Percentiles rank a stretch among this genome's conserved stretches.
These are phyloP conservation scores for Pythium vanterpoolii DNA, from an alignment of 352 stramenopile genomes.

Conservation along the genomic window DNA sequence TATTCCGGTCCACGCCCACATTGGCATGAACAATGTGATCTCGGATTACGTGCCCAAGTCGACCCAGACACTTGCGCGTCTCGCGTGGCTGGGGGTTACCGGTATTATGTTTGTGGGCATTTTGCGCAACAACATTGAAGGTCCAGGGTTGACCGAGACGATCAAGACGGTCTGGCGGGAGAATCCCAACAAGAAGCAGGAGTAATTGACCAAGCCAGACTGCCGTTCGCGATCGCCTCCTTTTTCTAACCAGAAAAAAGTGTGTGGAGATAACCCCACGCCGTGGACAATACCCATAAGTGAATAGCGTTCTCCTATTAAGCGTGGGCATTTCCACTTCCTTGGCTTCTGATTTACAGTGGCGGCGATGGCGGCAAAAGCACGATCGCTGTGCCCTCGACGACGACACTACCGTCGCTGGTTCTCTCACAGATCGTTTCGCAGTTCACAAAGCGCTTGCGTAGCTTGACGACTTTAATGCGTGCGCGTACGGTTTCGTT, in stretches of 20 bases:
- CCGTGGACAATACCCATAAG: no score
- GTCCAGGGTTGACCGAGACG: conserved; percentile 81
- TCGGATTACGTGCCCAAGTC: conserved; percentile 93
- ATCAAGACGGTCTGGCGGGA: conserved; percentile 86
- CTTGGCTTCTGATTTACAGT: not conserved
- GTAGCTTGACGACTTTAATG: conserved; percentile 57
- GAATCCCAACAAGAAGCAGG: conserved; percentile 65
- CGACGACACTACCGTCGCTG: conserved; percentile 42
- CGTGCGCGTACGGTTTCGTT: conserved; percentile 51
- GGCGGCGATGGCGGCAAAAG: conserved; percentile 34
- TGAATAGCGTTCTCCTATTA: not conserved
- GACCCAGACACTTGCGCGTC: conserved; percentile 47
- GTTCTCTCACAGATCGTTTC: conserved; percentile 61
- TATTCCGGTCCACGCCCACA: conserved; percentile 89
- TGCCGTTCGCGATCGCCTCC: no score
- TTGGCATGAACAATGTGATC: conserved; percentile 93
- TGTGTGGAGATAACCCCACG: not conserved
- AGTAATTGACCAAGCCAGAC: no score
- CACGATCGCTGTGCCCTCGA: conserved; percentile 68
- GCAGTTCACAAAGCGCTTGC: conserved; percentile 72
- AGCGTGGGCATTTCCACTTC: not conserved
- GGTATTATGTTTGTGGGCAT: conserved; percentile 81
- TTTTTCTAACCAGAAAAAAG: no score
- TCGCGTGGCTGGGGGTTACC: conserved; percentile 70
- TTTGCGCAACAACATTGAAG: conserved; percentile 81